These are phyloP conservation scores for Quercus phellos DNA, from an alignment of 331 rosid genomes.

Conservation along the genomic window DNA sequence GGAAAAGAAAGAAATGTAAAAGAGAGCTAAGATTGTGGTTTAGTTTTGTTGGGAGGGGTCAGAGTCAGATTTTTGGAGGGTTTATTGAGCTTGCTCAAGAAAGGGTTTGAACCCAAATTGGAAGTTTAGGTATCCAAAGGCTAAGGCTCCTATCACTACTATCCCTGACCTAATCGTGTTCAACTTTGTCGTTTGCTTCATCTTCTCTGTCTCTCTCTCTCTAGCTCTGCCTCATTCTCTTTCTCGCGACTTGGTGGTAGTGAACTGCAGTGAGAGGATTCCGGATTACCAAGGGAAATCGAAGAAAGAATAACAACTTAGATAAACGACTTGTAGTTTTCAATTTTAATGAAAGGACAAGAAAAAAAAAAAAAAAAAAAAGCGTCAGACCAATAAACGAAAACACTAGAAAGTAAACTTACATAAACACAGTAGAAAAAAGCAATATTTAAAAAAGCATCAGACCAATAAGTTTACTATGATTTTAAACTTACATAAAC, in stretches of 20 bases:
- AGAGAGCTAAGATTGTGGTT: constrained; percentile 30
- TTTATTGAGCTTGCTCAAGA: constrained; percentile 63
- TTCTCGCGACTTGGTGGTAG: not conserved
- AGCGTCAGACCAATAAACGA: too few relatives aligned
- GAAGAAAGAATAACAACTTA: too few relatives aligned
- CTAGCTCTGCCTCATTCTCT: not conserved
- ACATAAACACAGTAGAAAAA: too few relatives aligned
- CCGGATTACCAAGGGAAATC: not conserved
- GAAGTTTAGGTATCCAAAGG: constrained; percentile 71
- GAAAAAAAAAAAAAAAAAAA: too few relatives aligned
- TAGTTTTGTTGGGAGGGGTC: constrained; percentile 26
- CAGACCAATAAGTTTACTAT: too few relatives aligned
- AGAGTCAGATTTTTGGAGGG: constrained; percentile 37
- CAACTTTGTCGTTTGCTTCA: constrained; percentile 39
- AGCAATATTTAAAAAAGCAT: too few relatives aligned
- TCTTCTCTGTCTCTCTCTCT: constrained; percentile 5
- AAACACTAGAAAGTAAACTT: too few relatives aligned
- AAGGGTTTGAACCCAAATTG: constrained; percentile 72
- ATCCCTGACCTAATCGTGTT: constrained; percentile 73
- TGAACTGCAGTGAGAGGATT: not conserved
- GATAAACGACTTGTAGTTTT: not conserved
- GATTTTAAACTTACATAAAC: too few relatives aligned
- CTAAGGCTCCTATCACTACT: constrained; percentile 79
- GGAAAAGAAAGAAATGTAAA: constrained; percentile 3
- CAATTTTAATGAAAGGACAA: too few relatives aligned